Conservation (phyloP, 495 filamentous ascomycete genomes). For the Hyaloscypha variabilis region DNA sequence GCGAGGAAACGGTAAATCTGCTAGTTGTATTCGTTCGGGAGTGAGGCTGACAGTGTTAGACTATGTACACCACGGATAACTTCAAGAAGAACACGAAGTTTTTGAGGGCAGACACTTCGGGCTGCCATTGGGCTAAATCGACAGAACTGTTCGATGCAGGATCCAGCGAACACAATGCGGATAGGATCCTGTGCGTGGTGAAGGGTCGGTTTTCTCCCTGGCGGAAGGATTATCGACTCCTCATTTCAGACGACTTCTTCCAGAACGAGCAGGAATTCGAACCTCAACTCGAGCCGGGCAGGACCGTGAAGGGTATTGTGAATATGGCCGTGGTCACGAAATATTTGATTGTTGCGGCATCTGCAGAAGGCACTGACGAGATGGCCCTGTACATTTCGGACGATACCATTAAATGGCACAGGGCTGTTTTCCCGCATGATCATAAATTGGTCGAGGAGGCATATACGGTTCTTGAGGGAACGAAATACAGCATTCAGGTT, state of each 20-base stretch:
- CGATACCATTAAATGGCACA: conserved; percentile 83
- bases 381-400: conserved; percentile 82
- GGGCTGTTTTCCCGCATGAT: conserved; percentile 80
- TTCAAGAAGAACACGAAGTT: conserved; percentile 66
- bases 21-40: neutral
- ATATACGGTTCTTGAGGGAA: conserved; percentile 93
- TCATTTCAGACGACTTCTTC: conserved; percentile 83
- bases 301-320: conserved; percentile 72
- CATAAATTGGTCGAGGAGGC: conserved; percentile 82
- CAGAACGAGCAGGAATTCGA: conserved; percentile 61
- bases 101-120: conserved; percentile 64
- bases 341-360: conserved; percentile 81
- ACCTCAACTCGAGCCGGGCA: conserved; percentile 71
- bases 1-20: conserved; percentile 45
- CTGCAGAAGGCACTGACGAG: conserved; percentile 78
- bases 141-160: conserved; percentile 72
- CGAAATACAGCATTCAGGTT: conserved; percentile 95
- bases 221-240: conserved; percentile 68
- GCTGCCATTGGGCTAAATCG: conserved; percentile 83
- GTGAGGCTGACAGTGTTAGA: conserved; percentile 33
- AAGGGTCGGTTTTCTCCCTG: conserved; percentile 63
- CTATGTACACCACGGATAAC: conserved; percentile 82
- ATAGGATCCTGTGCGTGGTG: conserved; percentile 80
- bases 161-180: conserved; percentile 55
- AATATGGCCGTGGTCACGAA: conserved; percentile 80